Base-by-base conservation (phyloP, 1,284 basidiomycete genomes). In the Microstroma glucosiphilum region DNA sequence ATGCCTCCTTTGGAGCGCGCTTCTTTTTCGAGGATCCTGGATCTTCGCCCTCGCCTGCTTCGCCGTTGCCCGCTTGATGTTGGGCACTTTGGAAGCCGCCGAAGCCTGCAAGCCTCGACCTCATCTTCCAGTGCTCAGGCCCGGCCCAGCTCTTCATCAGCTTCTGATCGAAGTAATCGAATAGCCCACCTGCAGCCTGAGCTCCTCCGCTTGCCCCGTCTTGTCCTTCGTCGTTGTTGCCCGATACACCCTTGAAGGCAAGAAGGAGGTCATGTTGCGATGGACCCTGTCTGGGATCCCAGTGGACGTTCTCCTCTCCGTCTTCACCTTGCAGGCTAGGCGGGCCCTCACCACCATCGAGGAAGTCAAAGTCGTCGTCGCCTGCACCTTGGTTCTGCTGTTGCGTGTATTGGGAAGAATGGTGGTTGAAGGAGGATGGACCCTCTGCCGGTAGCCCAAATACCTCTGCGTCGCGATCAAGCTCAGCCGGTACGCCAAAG, bases 121-220 rank as follows among this genome's bases (percentile, higher is more conserved):
- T 65, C 65, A 97, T 80, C 79, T 96, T 97, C 94, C 94, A 98
- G 79, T 99, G 96, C 79, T 97, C 92, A 11, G 94, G 94, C 4
- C 96, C 94, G 2, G 96, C 94, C 94, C 94, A 98, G 72, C 92
- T 94, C 83, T 91, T 96, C 75, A 88, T 84, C 75, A 92, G 85
- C 43, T 85, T 87, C 71, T 88, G 85, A 80, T 98, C 93, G 79
- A 98, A 96, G 80, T 96, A 96, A 74, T 94, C 91, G 82, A 97
- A 87, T 7, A 78, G 64, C 25, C 65, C 67, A n/a, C 68, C 67
- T n/a, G 62, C 61, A 11, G 26, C 66, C 6, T 40, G 54, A 21
- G 55, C 8, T n/a, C 25, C 21, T 1, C 82, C 85, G 51, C 85
- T 85, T 1, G 82, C 85, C 6, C 51, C 51, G 19, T 54, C 51